Evolutionary conservation across 805 yeast species (phyloP).

Genomic region (Cyberlindnera sargentensis): DNA sequence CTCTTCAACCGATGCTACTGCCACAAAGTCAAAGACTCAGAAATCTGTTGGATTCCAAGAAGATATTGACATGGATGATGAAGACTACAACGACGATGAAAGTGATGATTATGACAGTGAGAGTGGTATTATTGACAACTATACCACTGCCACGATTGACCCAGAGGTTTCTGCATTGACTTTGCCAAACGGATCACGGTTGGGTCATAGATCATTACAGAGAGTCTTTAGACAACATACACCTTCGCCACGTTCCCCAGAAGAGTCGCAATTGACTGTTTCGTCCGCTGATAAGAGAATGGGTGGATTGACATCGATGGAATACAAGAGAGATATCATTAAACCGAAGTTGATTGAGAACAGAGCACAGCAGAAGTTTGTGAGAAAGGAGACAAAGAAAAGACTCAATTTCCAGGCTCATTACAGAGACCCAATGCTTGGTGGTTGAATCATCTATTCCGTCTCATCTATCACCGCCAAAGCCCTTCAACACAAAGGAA

Average conservation of each 20-base stretch:
- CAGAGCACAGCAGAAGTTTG: conserved; percentile 34
- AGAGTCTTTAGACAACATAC: conserved; percentile 66
- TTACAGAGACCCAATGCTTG: conserved; percentile 67
- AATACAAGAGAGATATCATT: conserved; percentile 43
- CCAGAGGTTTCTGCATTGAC: conserved; percentile 56
- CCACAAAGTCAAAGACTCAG: conserved; percentile 18
- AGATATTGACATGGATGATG: conserved; percentile 14
- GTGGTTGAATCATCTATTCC: conserved; percentile 13
- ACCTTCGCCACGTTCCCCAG: conserved; percentile 35
- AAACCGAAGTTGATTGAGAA: conserved; percentile 34
- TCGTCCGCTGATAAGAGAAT: conserved; percentile 66
- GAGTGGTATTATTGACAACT: conserved; percentile 27
- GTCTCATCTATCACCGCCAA: conserved; percentile 16
- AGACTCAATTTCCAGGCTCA: conserved; percentile 80
- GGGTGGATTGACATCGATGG: conserved; percentile 55
- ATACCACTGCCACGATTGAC: conserved; percentile 36
- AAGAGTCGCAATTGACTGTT: conserved; percentile 68
- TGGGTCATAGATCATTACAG: conserved; percentile 75
- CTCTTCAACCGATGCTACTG: conserved; percentile 47
- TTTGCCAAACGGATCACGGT: conserved; percentile 69
- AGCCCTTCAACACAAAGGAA: conserved; percentile 25
- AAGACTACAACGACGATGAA: conserved; percentile 20
- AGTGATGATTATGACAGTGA: conserved; percentile 10
- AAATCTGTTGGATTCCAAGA: conserved; percentile 28
- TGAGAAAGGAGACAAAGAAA: conserved; percentile 55